Evolutionary conservation across 371 early-diverging fungal species (phyloP), one percentile per base, ranked within the genome.

Genomic region (Fennellomyces sp.): DNA sequence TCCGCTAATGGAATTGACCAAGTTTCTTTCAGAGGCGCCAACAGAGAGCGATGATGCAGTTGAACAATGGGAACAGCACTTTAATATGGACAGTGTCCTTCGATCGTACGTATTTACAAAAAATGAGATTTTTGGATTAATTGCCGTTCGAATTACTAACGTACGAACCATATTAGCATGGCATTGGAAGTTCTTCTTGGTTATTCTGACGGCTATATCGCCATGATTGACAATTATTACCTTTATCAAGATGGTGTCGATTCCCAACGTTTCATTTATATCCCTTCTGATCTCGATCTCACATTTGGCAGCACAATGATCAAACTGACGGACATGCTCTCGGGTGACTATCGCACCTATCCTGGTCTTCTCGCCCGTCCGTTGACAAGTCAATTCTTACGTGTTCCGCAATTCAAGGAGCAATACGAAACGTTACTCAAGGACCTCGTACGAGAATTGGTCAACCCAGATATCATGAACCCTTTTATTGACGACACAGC

Each of bases 231-330:
- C 17, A 75, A 75, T 27, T 75, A 60, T 36, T 68, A 70, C 25
- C 29, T 75, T 5, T 75, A 75, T 19, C 35, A 64, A 38, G 52
- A 58, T 12, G 42, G n/a, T 8, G 23, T 29, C 11, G 8, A 58
- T 6, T 35, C 48, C 12, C 17, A 53, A 0, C 60, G 60, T 0
- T 69, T 66, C 28, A 61, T 69, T 15, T 75, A 65, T 27, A 48
- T 75, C 0, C 49, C 73, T n/a, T 61, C 70, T 11, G 79, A 79
- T 38, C 21, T 75, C 47, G 79, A 75, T 42, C 28, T 66, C 2
- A 66, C 66, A 3, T 30, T 73, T 19, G 79, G 76, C 10, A 57
- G 54, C 2, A 15, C 63, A 2, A 17, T 75, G 7, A 35, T 67
- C 23, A 73, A 73, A 15, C 52, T 68, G 0, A 39, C 33, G 0